Base-by-base conservation (phyloP, 2,329 filamentous ascomycete genomes). In the Phymatotrichopsis omnivora region DNA sequence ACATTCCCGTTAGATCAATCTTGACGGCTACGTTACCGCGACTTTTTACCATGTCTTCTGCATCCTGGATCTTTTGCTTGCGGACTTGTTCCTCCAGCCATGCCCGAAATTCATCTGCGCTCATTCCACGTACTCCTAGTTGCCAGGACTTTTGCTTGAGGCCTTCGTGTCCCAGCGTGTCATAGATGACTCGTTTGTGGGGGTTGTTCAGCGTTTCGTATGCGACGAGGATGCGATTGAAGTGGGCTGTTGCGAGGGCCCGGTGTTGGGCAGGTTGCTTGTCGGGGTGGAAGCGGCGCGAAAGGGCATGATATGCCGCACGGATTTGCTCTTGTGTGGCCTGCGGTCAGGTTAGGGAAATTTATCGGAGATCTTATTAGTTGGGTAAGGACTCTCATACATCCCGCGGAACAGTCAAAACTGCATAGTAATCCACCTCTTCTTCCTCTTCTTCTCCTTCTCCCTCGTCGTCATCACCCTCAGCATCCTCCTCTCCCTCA, bases 191-290 rank as follows among this genome's bases (percentile, higher is more conserved):
- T 25, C 66, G 62, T 17, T 64, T 62, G 12, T 60, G 58, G 11
- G 67, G 67, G 37, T 70, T 64, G 35, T 68, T 64, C n/a, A 73
- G 61, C 1, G 65, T 67, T 57, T 72, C 70, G 36, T 70, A 71
- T 6, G 68, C 69, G 10, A 59, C 57, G 44, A 70, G 65, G 3
- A 67, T 62, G 29, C 61, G 58, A 8, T 61, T 57, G 36, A 71
- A 66, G 52, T 70, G 67, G 17, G 57, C 57, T 10, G 62, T 62
- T 17, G 68, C 68, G 27, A 63, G 54, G 24, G 61, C 61, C 27
- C 62, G 65, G 37, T 65, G 58, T 24, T 64, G 57, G 7, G 62
- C 56, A 2, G 68, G 64, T 47, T 70, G 65, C 36, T 58, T 61
- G 23, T 67, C 65, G 6, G 65, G 65, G 48, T 70, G 65, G 42